phyloP scores from a whole-genome alignment of 306 rosid species.

The Crotalaria pallida region DNA sequence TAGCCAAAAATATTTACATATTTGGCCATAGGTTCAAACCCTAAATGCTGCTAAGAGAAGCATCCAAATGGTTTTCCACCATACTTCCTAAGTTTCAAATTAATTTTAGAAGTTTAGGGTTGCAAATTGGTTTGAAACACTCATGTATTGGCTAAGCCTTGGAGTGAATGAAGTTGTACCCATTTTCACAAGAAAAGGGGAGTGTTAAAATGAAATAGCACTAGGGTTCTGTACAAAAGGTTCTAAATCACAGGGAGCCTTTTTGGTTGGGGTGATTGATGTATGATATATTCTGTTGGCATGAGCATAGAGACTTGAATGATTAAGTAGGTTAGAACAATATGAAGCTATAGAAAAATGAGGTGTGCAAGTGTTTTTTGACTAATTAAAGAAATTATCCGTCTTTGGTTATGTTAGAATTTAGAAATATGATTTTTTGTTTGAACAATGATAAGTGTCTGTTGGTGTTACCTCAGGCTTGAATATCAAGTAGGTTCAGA shows the following conservation, averaged over 20 bases:
- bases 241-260: not conserved
- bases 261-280: not conserved
- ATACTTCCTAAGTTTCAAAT: not conserved
- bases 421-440: too few species aligned
- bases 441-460: not conserved
- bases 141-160: not conserved
- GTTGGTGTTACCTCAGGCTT: not conserved
- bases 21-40: not conserved
- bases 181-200: not conserved
- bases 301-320: constrained; percentile 1
- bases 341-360: constrained; percentile 7
- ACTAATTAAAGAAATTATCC: not conserved
- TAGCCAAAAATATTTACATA: not conserved
- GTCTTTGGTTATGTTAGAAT: too few species aligned
- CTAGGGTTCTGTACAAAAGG: not conserved
- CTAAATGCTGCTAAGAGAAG: not conserved
- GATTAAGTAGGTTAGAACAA: not conserved
- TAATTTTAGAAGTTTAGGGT: not conserved
- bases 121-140: not conserved
- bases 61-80: not conserved
- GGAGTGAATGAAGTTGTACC: not conserved
- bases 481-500: not conserved
- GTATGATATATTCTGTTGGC: not conserved
- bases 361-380: not conserved
- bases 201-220: not conserved